Conservation (phyloP, 257 asterid genomes). For the Cruciata laevipes region DNA sequence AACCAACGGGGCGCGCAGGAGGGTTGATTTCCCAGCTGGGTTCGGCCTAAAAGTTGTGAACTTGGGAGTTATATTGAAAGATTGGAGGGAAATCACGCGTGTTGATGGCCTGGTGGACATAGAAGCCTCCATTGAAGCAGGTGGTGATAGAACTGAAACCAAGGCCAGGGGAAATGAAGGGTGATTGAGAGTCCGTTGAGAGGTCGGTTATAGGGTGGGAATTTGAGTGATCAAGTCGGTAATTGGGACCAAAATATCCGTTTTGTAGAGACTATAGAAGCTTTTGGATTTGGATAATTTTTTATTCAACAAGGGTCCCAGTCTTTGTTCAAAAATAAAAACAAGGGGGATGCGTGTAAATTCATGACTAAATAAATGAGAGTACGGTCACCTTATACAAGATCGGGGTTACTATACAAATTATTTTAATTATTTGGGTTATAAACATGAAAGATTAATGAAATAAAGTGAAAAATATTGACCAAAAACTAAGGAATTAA, state of each 20-base stretch:
- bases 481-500: too few relatives aligned
- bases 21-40: slow-evolving; percentile 15
- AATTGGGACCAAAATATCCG: not conserved
- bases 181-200: not conserved
- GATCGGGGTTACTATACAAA: too few relatives aligned
- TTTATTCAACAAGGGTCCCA: not conserved
- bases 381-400: too few relatives aligned
- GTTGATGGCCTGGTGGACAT: slow-evolving; percentile 21
- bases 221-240: not conserved
- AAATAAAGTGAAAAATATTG: too few relatives aligned
- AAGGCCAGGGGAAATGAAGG: not conserved
- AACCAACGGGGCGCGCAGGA: slow-evolving; percentile 6
- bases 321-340: not conserved
- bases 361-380: too few relatives aligned
- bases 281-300: not conserved
- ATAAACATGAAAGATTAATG: too few relatives aligned
- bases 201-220: not conserved
- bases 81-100: slow-evolving; percentile 17
- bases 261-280: not conserved
- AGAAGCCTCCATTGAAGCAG: slow-evolving; percentile 24
- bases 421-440: too few relatives aligned
- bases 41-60: slow-evolving; percentile 26
- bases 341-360: too few relatives aligned
- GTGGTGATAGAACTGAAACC: slow-evolving; percentile 2
- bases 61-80: slow-evolving; percentile 20